Conservation (phyloP, 805 yeast species). For the Candida orba region DNA sequence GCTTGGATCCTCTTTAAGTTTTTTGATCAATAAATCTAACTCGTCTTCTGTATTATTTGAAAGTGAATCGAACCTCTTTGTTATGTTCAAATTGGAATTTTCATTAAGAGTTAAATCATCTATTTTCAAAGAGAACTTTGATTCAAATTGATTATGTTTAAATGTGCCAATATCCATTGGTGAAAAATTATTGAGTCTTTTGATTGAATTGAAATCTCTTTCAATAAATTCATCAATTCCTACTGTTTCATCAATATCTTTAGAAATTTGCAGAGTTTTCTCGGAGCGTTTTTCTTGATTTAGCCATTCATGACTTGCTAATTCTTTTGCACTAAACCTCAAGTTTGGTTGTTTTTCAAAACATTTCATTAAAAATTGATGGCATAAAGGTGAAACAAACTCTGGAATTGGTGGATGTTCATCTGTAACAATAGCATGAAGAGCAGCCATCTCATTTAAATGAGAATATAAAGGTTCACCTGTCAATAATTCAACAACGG, state of each 20-base stretch:
- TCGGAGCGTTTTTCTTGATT: neutral
- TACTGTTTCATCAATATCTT: neutral
- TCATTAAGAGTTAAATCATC: constrained; percentile 7
- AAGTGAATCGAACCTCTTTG: constrained; percentile 14
- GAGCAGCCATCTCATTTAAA: constrained; percentile 66
- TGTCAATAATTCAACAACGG: constrained; percentile 77
- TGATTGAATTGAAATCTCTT: constrained; percentile 14
- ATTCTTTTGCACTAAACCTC: constrained; percentile 47
- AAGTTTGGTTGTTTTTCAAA: constrained; percentile 61
- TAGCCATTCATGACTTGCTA: constrained; percentile 61
- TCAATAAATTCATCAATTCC: constrained; percentile 4
- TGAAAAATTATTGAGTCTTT: constrained; percentile 16
- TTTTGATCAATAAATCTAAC: neutral
- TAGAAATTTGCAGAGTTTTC: neutral
- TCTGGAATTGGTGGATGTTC: constrained; percentile 65
- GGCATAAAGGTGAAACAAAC: constrained; percentile 33
- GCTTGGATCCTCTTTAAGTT: neutral
- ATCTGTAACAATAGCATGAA: constrained; percentile 78
- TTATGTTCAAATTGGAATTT: neutral
- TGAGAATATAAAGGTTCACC: constrained; percentile 86
- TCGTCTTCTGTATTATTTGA: neutral
- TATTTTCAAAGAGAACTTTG: constrained; percentile 9
- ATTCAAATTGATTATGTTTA: constrained; percentile 10
- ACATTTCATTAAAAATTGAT: constrained; percentile 59
- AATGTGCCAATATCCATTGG: constrained; percentile 16